Conservation (phyloP, 257 asterid species). For the Mentha longifolia region DNA sequence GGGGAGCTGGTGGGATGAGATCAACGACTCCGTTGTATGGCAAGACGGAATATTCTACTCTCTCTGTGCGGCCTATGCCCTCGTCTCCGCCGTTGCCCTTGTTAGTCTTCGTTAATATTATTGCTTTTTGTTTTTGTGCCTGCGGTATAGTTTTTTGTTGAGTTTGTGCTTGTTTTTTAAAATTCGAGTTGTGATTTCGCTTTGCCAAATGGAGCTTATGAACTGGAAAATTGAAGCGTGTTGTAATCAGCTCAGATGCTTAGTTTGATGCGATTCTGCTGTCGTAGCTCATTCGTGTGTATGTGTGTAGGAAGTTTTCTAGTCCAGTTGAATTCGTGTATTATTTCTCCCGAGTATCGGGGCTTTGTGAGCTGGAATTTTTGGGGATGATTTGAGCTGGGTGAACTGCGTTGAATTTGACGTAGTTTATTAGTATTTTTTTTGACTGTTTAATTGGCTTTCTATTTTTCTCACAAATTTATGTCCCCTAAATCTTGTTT, state of each 20-base stretch:
- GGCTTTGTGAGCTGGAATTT: background rate
- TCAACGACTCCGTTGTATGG: conserved; percentile 80
- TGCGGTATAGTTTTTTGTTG: background rate
- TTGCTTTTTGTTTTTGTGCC: background rate
- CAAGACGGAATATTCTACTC: conserved; percentile 91
- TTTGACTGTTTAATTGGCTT: background rate
- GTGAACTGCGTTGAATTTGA: background rate
- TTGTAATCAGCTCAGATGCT: conserved; percentile 16
- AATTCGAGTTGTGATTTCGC: conserved; percentile 25
- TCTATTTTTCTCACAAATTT: conserved; percentile 4
- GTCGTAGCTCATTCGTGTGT: background rate
- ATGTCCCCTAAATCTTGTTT: background rate
- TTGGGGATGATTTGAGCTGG: conserved; percentile 24
- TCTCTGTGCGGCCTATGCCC: conserved; percentile 75
- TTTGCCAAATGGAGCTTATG: background rate
- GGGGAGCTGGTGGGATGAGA: conserved; percentile 83
- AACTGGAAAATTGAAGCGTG: conserved; percentile 15
- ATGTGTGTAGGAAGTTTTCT: background rate
- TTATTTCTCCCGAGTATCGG: conserved; percentile 13
- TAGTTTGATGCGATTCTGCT: conserved; percentile 2
- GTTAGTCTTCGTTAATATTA: conserved; percentile 40
- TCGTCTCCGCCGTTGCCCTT: conserved; percentile 81
- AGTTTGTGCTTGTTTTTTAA: background rate
- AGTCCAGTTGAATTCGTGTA: background rate
- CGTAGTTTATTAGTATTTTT: background rate